Conservation (phyloP, 2,329 filamentous ascomycete genomes). For the Pestalotiopsis sp. region DNA sequence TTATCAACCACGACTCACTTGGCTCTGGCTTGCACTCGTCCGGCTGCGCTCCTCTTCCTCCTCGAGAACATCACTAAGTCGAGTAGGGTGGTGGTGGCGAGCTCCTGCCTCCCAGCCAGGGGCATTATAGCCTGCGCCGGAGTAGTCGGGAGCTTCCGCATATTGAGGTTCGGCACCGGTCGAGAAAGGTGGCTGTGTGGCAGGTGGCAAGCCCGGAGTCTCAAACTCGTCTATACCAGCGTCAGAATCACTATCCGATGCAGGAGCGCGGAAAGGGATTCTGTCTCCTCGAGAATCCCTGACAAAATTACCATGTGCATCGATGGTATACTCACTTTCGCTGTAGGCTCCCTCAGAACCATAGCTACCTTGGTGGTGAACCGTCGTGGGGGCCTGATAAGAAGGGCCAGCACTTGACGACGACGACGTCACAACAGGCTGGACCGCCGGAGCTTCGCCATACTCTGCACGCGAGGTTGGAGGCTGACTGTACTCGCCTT, state of each 20-base stretch:
- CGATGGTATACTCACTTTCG: constrained; percentile 73
- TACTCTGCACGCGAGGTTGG: constrained; percentile 39
- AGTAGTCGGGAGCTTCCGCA: constrained; percentile 59
- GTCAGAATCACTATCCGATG: constrained; percentile 44
- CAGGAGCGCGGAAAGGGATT: constrained; percentile 53
- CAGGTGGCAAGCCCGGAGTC: constrained; percentile 47
- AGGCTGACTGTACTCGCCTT: constrained; percentile 31
- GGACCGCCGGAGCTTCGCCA: constrained; percentile 44
- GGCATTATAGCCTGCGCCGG: constrained; percentile 66
- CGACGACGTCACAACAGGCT: constrained; percentile 43
- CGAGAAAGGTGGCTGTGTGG: constrained; percentile 33
- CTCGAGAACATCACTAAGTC: constrained; percentile 85
- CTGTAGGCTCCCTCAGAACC: constrained; percentile 66
- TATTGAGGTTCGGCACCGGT: constrained; percentile 36
- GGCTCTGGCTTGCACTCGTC: constrained; percentile 71
- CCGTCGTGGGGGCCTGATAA: constrained; percentile 43
- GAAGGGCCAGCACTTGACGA: constrained; percentile 46
- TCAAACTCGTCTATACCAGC: constrained; percentile 59
- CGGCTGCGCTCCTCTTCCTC: constrained; percentile 82
- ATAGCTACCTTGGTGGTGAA: constrained; percentile 51
- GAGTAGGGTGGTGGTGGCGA: constrained; percentile 83
- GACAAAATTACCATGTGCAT: constrained; percentile 62
- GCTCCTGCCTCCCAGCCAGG: constrained; percentile 72
- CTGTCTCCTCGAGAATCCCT: constrained; percentile 64
- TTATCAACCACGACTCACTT: constrained; percentile 51